Evolutionary conservation across 148 eudicot species (phyloP), one percentile per base, ranked within the genome.

Genomic region (Nyssa sinensis): DNA sequence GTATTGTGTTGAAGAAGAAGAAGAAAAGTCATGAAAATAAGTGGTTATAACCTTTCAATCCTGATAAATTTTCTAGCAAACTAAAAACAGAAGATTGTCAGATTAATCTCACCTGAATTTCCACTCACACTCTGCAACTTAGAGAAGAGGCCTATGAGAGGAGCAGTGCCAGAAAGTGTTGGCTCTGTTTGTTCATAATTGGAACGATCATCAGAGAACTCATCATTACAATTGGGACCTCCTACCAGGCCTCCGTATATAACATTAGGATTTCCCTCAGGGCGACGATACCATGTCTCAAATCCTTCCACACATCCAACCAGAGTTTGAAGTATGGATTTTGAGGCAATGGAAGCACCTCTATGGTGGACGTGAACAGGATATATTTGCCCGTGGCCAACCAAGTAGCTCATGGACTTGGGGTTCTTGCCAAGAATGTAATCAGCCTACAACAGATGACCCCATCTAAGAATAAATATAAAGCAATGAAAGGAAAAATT

Each of bases 391-490:
- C 98, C 94, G 32, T 78, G 89, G 8, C 98, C 98, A 21, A 95
- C 91, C 25, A 95, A 57, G 76, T 95, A 95, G 84, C 97, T 92
- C 80, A 89, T 81, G 24, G 91, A 85, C 74, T 84, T 83, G 2
- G 98, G 98, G 73, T 95, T 95, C 25, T 89, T 80, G 5, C 98
- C 98, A 30, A 95, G 86, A 72, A 95, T 85, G 81, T 92, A 95
- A 81, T 92, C 97, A 44, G 86, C 94, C 92, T 91, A 76, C 41
- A 55, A 35, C 10, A 10, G 62, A 37, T 37, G 5, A 8, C 4
- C 8, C 41, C 41, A 30, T 70, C 5, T 32, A 64, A 69, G 25
- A 64, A 70, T 21, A n/a, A 73, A 2, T 7, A 7, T 11, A 0
- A 28, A 31, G 49, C 11, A n/a, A n/a, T n/a, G n/a, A n/a, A n/a